phyloP scores from a whole-genome alignment of 202 grass and related monocot species.

The Carex sylvatica region DNA sequence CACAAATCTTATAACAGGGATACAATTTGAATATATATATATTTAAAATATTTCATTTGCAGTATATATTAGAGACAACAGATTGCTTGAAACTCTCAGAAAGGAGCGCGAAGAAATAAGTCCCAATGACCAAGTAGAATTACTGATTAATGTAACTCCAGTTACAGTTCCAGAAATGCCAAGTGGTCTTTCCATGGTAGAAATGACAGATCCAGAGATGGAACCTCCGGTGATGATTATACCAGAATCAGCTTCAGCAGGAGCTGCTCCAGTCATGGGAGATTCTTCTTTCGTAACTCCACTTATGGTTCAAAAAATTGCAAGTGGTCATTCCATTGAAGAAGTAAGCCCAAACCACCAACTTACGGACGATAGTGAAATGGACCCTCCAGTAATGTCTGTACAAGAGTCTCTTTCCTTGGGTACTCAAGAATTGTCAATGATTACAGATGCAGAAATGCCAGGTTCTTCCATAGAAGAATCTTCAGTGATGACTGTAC shows the following conservation, averaged over 20 bases:
- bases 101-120: too few relatives aligned
- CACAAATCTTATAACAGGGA: too few relatives aligned
- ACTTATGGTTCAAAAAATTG: neutral
- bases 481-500: conserved; percentile 4
- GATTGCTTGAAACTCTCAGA: too few relatives aligned
- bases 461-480: conserved; percentile 15
- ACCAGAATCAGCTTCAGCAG: conserved; percentile 1
- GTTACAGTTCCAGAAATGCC: conserved; percentile 14
- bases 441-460: conserved; percentile 9
- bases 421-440: conserved; percentile 22
- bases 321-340: conserved; percentile 13
- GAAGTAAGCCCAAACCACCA: conserved; percentile 20
- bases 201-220: neutral
- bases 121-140: too few relatives aligned
- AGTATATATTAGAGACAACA: too few relatives aligned
- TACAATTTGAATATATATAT: too few relatives aligned
- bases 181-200: conserved; percentile 16
- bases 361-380: neutral
- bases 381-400: conserved; percentile 5
- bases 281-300: neutral
- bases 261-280: neutral
- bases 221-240: neutral
- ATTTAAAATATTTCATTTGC: too few relatives aligned
- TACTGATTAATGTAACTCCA: neutral
- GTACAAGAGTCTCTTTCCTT: conserved; percentile 23